Conservation (phyloP, 2,329 filamentous ascomycete genomes). For the Talaromyces sp. region DNA sequence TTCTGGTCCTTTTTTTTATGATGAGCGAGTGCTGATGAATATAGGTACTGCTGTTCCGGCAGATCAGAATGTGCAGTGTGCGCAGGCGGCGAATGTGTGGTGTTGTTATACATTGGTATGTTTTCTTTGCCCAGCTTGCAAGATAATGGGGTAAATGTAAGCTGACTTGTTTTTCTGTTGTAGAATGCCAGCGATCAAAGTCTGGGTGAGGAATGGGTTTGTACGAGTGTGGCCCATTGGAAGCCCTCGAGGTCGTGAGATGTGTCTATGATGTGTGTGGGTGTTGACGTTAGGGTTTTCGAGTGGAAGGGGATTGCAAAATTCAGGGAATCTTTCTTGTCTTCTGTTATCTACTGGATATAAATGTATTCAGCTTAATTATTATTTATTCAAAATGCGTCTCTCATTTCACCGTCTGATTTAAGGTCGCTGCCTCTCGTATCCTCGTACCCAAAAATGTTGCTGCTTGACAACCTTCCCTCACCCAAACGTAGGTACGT, state of each 20-base stretch:
- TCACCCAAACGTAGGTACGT: too few relatives aligned
- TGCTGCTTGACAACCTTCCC: background rate
- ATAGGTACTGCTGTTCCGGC: conserved; percentile 12
- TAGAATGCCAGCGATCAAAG: conserved; percentile 1
- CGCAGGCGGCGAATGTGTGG: conserved; percentile 12
- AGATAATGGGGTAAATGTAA: background rate
- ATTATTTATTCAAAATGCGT: background rate
- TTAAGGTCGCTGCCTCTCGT: background rate
- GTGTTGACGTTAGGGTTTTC: background rate
- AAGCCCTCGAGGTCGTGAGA: too few relatives aligned
- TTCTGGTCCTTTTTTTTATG: too few relatives aligned
- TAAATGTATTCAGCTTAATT: background rate
- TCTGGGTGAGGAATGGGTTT: conserved; percentile 8
- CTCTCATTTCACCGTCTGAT: background rate
- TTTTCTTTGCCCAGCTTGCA: background rate
- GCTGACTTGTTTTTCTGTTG: background rate
- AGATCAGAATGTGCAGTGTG: conserved; percentile 12
- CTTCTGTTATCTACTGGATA: background rate
- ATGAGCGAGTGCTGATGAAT: background rate
- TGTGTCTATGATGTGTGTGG: background rate
- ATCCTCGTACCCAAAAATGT: background rate
- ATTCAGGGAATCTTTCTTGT: background rate
- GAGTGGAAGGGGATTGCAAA: background rate
- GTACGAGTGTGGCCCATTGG: conserved; percentile 12
- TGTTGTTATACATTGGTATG: conserved; percentile 13